Conservation (phyloP, 2,329 filamentous ascomycete genomes). For the Nemania sp. region DNA sequence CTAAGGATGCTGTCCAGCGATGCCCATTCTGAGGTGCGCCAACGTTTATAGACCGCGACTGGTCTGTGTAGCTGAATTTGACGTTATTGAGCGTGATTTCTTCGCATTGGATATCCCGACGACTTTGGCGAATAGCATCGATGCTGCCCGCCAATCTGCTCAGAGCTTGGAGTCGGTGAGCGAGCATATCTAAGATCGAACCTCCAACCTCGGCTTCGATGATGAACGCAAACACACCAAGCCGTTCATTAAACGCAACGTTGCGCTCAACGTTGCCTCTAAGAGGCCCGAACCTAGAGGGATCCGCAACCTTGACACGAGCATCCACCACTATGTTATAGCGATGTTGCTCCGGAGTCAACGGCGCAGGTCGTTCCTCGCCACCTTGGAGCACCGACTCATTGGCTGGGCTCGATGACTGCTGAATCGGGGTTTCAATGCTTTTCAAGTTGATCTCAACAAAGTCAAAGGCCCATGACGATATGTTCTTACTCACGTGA, state of each 20-base stretch:
- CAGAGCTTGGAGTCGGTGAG: conserved; percentile 72
- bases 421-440: conserved; percentile 50
- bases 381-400: conserved; percentile 25
- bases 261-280: conserved; percentile 68
- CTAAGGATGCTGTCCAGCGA: conserved; percentile 67
- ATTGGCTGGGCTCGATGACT: conserved; percentile 10
- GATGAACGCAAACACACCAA: conserved; percentile 72
- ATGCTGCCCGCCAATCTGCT: conserved; percentile 78
- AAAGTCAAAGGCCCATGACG: conserved; percentile 69
- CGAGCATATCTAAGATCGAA: conserved; percentile 69
- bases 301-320: conserved; percentile 65
- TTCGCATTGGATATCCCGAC: conserved; percentile 67
- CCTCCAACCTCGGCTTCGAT: conserved; percentile 69
- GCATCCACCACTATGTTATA: conserved; percentile 63
- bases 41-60: conserved; percentile 40
- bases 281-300: conserved; percentile 66
- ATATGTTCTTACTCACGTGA: conserved; percentile 38
- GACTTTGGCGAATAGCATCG: conserved; percentile 70
- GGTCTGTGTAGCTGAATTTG: conserved; percentile 73
- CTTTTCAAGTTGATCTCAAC: conserved; percentile 69
- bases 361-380: conserved; percentile 19
- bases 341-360: conserved; percentile 40
- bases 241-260: conserved; percentile 69
- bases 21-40: conserved; percentile 39
- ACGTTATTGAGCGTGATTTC: conserved; percentile 72